phyloP scores from a whole-genome alignment of 2,329 filamentous ascomycete genomes.

The Phyllosticta ampelicida region DNA sequence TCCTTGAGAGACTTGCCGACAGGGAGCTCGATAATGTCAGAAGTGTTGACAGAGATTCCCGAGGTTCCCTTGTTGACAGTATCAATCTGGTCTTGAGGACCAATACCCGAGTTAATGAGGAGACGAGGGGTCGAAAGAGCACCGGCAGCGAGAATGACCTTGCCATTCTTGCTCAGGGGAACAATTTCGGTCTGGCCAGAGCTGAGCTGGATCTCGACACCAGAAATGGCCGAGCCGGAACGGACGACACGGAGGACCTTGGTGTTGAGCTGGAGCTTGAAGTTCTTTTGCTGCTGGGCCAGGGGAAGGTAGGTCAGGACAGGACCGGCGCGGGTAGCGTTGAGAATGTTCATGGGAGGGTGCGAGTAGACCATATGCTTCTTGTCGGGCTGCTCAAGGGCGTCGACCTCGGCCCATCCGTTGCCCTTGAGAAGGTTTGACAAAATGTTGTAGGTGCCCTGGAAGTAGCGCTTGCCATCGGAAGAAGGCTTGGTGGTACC shows the following conservation, averaged over 20 bases:
- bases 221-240: conserved; percentile 12
- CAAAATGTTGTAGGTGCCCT: conserved; percentile 14
- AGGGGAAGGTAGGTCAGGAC: conserved; percentile 16
- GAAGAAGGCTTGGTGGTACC: conserved; percentile 14
- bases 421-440: conserved; percentile 14
- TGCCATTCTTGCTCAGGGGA: conserved; percentile 15
- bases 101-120: conserved; percentile 20
- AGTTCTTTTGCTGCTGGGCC: conserved; percentile 14
- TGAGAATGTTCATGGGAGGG: conserved; percentile 9
- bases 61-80: conserved; percentile 14
- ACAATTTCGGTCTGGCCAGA: conserved; percentile 13
- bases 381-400: conserved; percentile 15
- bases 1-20: conserved; percentile 24
- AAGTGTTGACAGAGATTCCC: conserved; percentile 13
- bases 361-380: conserved; percentile 16
- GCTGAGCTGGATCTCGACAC: conserved; percentile 15
- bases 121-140: conserved; percentile 18
- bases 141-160: conserved; percentile 19
- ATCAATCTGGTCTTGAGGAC: conserved; percentile 18
- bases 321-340: conserved; percentile 16
- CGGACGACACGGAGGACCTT: conserved; percentile 16
- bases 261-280: conserved; percentile 17
- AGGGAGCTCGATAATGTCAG: conserved; percentile 17
- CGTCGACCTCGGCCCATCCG: conserved; percentile 15
- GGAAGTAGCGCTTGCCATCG: conserved; percentile 17